A percentile compares a stretch with the other conserved stretches of the same genome.
Evolutionary conservation across 169 alveolate species (phyloP).

Genomic region (Cyclospora cayetanensis): DNA sequence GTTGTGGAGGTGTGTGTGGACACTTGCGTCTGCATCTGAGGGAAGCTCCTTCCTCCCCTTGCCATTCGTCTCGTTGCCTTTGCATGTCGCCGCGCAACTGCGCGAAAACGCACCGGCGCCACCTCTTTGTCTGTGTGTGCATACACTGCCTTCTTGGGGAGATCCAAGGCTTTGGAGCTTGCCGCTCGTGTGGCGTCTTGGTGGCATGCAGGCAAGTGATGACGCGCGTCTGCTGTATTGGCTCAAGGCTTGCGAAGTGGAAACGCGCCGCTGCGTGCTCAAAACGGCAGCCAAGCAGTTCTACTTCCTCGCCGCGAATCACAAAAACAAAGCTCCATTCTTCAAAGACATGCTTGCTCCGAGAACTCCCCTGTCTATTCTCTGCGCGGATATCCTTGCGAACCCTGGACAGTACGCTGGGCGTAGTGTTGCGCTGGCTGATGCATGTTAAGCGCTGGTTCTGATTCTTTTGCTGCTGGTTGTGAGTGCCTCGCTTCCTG

Average conservation of each 20-base stretch:
- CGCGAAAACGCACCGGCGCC: too few relatives aligned
- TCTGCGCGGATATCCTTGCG: conserved; percentile 35
- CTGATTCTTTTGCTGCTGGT: neutral
- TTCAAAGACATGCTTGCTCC: conserved; percentile 33
- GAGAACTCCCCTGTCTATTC: conserved; percentile 38
- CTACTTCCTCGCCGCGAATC: conserved; percentile 47
- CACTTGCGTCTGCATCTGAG: too few relatives aligned
- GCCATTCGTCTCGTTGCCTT: too few relatives aligned
- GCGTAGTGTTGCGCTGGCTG: neutral
- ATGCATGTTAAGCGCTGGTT: neutral
- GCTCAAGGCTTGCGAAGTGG: conserved; percentile 63
- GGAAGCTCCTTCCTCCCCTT: too few relatives aligned
- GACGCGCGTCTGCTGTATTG: conserved; percentile 55
- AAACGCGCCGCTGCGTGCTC: conserved; percentile 58
- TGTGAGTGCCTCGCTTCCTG: neutral
- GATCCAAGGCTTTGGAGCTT: too few relatives aligned
- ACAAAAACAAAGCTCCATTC: conserved; percentile 35
- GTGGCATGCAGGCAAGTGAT: conserved; percentile 40
- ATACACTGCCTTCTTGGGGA: too few relatives aligned
- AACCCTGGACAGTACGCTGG: conserved; percentile 40
- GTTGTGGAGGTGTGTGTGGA: too few relatives aligned
- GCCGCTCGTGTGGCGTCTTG: neutral
- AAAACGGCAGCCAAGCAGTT: conserved; percentile 51
- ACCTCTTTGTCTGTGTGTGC: too few relatives aligned
- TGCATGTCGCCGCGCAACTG: too few relatives aligned